These are phyloP conservation scores for Phialophora expanda DNA, from an alignment of 2,329 filamentous ascomycete genomes.

Conservation along the genomic window DNA sequence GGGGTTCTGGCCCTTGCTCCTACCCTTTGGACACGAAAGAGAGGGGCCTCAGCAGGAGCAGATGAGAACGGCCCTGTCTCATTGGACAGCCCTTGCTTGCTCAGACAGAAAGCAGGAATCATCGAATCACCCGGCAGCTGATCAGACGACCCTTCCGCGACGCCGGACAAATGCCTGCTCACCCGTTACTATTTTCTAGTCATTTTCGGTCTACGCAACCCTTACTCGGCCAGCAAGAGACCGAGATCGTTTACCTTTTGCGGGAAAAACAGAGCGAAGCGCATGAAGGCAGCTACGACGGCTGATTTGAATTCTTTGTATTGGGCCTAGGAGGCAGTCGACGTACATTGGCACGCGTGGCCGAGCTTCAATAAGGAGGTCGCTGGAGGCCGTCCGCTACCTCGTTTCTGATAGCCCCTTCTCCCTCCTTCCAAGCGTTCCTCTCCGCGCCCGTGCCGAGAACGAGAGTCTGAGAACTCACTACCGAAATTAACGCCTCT, in stretches of 20 bases:
- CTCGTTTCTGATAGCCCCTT: constrained; percentile 19
- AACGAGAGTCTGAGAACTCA: constrained; percentile 12
- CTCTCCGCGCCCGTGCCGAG: constrained; percentile 21
- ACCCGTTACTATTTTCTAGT: constrained; percentile 1
- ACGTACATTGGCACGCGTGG: constrained; percentile 30
- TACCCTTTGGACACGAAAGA: constrained; percentile 6
- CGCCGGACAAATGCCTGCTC: constrained; percentile 20
- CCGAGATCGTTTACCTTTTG: constrained; percentile 18
- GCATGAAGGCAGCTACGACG: constrained; percentile 18
- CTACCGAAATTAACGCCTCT: constrained; percentile 34
- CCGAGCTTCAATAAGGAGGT: constrained; percentile 24
- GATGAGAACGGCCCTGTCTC: not conserved
- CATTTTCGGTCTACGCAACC: constrained; percentile 6
- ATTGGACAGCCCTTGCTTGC: constrained; percentile 1
- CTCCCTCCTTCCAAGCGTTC: constrained; percentile 14
- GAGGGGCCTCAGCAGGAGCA: constrained; percentile 10
- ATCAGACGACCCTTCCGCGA: constrained; percentile 12
- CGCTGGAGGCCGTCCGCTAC: constrained; percentile 24
- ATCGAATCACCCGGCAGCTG: constrained; percentile 8
- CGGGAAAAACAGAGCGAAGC: constrained; percentile 25
- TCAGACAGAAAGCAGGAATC: constrained; percentile 7
- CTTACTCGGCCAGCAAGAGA: constrained; percentile 13
- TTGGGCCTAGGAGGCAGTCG: constrained; percentile 33
- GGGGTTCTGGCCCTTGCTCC: constrained; percentile 11
- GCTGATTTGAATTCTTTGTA: constrained; percentile 26